Conservation (phyloP, 75 land plant genomes). For the Chamaecyparis obtusa region DNA sequence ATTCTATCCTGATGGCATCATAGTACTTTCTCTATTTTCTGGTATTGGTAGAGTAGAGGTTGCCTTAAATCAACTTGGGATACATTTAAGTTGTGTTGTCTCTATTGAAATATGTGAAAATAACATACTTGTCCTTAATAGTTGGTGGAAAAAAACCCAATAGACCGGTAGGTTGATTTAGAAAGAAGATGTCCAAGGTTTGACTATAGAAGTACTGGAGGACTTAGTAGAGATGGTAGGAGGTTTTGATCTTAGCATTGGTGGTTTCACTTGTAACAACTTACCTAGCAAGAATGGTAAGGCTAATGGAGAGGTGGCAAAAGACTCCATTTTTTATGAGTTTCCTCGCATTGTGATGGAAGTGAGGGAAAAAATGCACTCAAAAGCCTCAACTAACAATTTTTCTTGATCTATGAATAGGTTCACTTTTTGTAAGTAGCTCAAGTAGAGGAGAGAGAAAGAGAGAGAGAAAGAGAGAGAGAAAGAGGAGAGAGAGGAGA, state of each 20-base stretch:
- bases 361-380: constrained; percentile 48
- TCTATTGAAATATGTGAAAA: constrained; percentile 24
- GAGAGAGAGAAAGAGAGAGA: no score
- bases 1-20: constrained; percentile 31
- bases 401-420: not conserved
- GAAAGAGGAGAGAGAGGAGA: no score
- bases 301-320: constrained; percentile 63
- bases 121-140: constrained; percentile 44
- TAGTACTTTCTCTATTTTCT: constrained; percentile 39
- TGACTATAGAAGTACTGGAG: constrained; percentile 32
- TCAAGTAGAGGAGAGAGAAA: no score
- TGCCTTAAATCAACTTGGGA: constrained; percentile 33
- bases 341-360: constrained; percentile 61
- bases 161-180: constrained; percentile 64
- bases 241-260: constrained; percentile 78
- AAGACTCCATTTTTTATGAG: constrained; percentile 63
- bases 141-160: constrained; percentile 80
- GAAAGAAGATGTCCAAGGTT: constrained; percentile 51
- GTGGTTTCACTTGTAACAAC: constrained; percentile 87
- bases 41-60: constrained; percentile 54
- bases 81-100: constrained; percentile 24
- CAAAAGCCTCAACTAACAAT: not conserved
- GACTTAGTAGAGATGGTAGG: constrained; percentile 38
- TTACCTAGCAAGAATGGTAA: constrained; percentile 70
- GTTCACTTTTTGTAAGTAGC: not conserved